Conservation (phyloP, 345 rosid genomes). For the Reutealis trisperma region DNA sequence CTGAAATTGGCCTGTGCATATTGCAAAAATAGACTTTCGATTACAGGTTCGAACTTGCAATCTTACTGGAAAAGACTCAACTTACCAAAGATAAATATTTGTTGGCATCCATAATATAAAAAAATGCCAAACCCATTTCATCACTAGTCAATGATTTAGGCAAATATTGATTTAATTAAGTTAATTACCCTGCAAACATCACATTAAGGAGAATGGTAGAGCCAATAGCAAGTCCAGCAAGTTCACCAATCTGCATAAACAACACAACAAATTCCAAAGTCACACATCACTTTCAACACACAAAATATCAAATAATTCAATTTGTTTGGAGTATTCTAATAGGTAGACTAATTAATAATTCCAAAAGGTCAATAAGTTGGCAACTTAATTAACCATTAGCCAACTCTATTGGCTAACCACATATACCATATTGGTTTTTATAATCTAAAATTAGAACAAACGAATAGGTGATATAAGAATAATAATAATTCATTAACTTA, state of each 20-base stretch:
- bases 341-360: background rate
- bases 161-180: background rate
- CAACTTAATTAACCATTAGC: conserved; percentile 13
- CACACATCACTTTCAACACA: background rate
- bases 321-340: too few species aligned
- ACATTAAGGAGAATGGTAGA: conserved; percentile 84
- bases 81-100: too few species aligned
- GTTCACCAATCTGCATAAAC: conserved; percentile 76
- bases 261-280: background rate
- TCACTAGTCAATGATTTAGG: background rate
- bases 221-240: conserved; percentile 92
- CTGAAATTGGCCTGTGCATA: conserved; percentile 58
- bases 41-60: too few species aligned
- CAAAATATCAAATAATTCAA: background rate
- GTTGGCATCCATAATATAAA: too few species aligned
- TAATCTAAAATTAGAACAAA: background rate
- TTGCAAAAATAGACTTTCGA: background rate
- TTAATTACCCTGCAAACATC: conserved; percentile 70
- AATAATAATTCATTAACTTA: conserved; percentile 33
- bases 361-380: conserved; percentile 2
- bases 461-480: too few species aligned
- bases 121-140: too few species aligned
- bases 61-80: too few species aligned
- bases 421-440: background rate
- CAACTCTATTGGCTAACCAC: background rate